These are phyloP conservation scores for Pilaira anomala DNA, from an alignment of 192 early-diverging fungal genomes.

Conservation along the genomic window DNA sequence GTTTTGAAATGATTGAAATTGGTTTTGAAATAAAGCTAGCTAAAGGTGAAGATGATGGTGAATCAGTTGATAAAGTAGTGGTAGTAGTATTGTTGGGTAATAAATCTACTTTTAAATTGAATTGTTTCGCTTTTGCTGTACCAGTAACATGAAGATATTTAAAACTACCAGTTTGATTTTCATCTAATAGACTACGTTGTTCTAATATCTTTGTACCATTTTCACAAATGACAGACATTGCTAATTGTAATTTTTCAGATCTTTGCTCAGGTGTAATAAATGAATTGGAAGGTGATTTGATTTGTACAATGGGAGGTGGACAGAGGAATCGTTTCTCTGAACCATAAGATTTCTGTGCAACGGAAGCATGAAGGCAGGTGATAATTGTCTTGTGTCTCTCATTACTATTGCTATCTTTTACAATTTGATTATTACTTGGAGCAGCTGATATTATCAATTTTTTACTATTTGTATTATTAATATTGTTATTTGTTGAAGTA, in stretches of 20 bases:
- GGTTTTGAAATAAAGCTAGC: constrained; percentile 69
- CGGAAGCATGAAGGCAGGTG: constrained; percentile 73
- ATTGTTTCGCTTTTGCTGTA: constrained; percentile 76
- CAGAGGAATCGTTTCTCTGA: constrained; percentile 83
- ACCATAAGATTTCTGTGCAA: constrained; percentile 94
- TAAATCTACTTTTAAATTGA: constrained; percentile 61
- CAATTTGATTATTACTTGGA: background rate
- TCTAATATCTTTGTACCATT: constrained; percentile 21
- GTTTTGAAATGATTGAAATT: constrained; percentile 88
- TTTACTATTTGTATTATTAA: background rate
- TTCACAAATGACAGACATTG: constrained; percentile 58
- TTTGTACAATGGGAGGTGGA: constrained; percentile 71
- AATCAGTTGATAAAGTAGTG: background rate
- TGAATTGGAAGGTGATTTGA: constrained; percentile 39
- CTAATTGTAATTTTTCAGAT: constrained; percentile 42
- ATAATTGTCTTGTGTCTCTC: constrained; percentile 65
- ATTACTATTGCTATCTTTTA: background rate
- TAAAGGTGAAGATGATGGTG: constrained; percentile 8
- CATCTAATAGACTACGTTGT: constrained; percentile 48
- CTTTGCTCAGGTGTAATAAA: constrained; percentile 15
- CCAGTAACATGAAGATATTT: constrained; percentile 78
- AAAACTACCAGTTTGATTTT: constrained; percentile 59
- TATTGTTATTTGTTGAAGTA: background rate
- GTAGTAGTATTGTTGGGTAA: constrained; percentile 14
- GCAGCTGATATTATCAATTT: background rate